These are phyloP conservation scores for Vitis hybrid DNA, from an alignment of 177 flowering plant species.

Conservation along the genomic window DNA sequence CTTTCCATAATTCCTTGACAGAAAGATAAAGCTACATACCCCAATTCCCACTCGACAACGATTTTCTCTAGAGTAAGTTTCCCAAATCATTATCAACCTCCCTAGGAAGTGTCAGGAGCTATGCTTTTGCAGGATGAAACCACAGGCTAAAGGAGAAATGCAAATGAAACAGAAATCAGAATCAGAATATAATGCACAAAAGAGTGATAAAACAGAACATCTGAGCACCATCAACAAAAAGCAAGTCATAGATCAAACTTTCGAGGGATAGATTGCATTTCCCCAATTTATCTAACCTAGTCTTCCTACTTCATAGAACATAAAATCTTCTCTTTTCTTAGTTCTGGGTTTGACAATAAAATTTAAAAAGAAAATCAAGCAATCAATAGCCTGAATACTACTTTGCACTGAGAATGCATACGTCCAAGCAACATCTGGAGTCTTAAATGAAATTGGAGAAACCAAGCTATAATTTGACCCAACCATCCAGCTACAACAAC, in stretches of 20 bases:
- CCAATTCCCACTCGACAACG: conserved; percentile 38
- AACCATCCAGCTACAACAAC: background rate
- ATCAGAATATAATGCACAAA: background rate
- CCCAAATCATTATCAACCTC: conserved; percentile 49
- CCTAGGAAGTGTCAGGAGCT: conserved; percentile 13
- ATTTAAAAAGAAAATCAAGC: background rate
- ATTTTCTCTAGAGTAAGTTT: conserved; percentile 26
- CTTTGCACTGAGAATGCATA: background rate
- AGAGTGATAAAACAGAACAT: background rate
- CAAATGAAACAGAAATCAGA: background rate
- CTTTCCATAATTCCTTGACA: conserved; percentile 41
- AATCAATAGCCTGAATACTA: background rate
- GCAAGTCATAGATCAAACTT: background rate
- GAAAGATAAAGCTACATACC: conserved; percentile 29
- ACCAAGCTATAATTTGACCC: background rate
- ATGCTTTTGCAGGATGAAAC: conserved; percentile 4
- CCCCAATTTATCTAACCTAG: too few species aligned
- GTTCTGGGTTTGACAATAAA: background rate
- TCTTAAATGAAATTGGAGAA: too few species aligned
- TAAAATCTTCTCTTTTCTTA: background rate
- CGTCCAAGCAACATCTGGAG: background rate
- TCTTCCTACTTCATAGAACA: too few species aligned
- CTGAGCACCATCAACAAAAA: background rate
- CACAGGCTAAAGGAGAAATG: conserved; percentile 6
- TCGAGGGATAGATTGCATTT: background rate